Evolutionary conservation across 208 protist genomes (phyloP).

Genomic region (Leishmania tropica): DNA sequence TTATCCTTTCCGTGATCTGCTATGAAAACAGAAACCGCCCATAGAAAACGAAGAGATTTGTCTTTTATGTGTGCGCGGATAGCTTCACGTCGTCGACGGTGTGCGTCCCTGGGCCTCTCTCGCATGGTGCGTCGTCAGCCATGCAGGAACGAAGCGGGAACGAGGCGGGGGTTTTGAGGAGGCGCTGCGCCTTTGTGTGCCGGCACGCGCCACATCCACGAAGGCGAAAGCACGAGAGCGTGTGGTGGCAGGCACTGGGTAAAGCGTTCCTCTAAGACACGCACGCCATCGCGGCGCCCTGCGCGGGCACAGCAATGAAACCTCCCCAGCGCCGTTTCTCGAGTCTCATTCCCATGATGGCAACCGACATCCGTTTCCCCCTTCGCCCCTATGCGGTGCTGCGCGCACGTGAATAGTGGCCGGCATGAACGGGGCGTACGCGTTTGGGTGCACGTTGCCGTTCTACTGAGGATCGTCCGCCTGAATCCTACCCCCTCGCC

Average conservation of each 20-base stretch:
- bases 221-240: not conserved
- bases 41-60: not conserved
- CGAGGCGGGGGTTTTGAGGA: not conserved
- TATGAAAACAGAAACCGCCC: not conserved
- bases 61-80: not conserved
- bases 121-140: not conserved
- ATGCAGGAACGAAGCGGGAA: not conserved
- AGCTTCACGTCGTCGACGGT: not conserved
- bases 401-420: not conserved
- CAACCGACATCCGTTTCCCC: not conserved
- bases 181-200: not conserved
- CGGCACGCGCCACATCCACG: not conserved
- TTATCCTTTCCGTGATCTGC: not conserved
- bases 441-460: not conserved
- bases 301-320: not conserved
- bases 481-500: not conserved
- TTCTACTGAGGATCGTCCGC: not conserved
- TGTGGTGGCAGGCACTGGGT: not conserved
- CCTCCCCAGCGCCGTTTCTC: not conserved
- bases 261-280: not conserved
- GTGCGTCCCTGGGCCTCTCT: not conserved
- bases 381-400: not conserved
- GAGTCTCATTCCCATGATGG: not conserved
- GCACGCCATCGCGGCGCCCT: not conserved
- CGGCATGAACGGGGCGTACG: not conserved